These are phyloP conservation scores for Starmerella etchellsii DNA, from an alignment of 805 yeast species.

Conservation along the genomic window DNA sequence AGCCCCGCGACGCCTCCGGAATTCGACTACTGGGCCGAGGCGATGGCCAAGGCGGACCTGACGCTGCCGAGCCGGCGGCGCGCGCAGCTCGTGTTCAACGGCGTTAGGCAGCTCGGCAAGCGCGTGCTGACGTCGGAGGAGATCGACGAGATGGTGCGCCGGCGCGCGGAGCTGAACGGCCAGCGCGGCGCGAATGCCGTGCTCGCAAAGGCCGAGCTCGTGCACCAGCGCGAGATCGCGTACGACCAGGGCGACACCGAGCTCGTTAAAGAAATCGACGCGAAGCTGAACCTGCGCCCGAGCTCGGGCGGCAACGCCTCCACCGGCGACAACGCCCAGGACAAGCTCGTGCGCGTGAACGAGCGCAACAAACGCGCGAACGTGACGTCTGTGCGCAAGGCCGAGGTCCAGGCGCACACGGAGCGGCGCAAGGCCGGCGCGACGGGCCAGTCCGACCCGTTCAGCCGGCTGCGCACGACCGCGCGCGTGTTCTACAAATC, in stretches of 20 bases:
- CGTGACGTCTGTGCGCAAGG: conserved; percentile 61
- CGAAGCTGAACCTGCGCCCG: conserved; percentile 20
- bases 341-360: conserved; percentile 36
- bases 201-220: conserved; percentile 53
- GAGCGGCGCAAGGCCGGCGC: conserved; percentile 33
- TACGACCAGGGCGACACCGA: conserved; percentile 31
- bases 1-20: conserved; percentile 58
- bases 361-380: conserved; percentile 77
- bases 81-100: conserved; percentile 50
- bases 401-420: conserved; percentile 55
- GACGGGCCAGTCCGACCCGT: conserved; percentile 48
- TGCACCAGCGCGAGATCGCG: conserved; percentile 68
- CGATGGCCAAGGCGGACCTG: conserved; percentile 45
- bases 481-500: conserved; percentile 62
- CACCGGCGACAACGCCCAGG: not conserved
- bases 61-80: conserved; percentile 51
- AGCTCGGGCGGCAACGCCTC: not conserved
- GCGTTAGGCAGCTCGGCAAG: conserved; percentile 48
- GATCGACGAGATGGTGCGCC: conserved; percentile 64
- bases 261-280: conserved; percentile 26
- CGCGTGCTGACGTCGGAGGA: conserved; percentile 56
- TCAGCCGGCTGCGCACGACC: conserved; percentile 75
- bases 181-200: conserved; percentile 63
- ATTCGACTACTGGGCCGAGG: conserved; percentile 51
- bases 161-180: conserved; percentile 51